These are phyloP conservation scores for Pyricularia sp. DNA, from an alignment of 2,329 filamentous ascomycete genomes.

Conservation along the genomic window DNA sequence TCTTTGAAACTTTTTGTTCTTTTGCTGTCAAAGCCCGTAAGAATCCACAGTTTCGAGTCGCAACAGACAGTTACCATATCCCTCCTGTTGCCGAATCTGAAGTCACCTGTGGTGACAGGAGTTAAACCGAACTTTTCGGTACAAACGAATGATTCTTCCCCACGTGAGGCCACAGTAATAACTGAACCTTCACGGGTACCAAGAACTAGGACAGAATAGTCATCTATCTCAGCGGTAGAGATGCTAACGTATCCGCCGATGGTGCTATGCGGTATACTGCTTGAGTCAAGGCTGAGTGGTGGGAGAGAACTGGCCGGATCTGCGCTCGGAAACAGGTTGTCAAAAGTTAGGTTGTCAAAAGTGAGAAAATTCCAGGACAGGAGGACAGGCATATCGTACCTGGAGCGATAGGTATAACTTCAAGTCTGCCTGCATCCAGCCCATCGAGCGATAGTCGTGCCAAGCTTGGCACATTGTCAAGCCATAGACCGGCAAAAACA, in stretches of 20 bases:
- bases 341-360: not conserved
- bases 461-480: slow-evolving; percentile 22
- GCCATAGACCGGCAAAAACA: slow-evolving; percentile 25
- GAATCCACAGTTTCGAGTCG: slow-evolving; percentile 34
- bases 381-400: slow-evolving; percentile 13
- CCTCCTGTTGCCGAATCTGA: slow-evolving; percentile 9
- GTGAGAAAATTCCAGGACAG: not conserved
- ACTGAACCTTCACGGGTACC: slow-evolving; percentile 46
- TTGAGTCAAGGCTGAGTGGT: not conserved
- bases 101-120: slow-evolving; percentile 12
- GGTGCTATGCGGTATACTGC: not conserved
- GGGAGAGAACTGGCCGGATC: not conserved
- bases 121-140: slow-evolving; percentile 17
- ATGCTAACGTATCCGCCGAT: slow-evolving; percentile 24
- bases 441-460: slow-evolving; percentile 16
- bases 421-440: not conserved
- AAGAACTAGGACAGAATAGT: slow-evolving; percentile 22
- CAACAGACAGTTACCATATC: slow-evolving; percentile 34
- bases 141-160: slow-evolving; percentile 13
- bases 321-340: not conserved
- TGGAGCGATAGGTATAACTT: slow-evolving; percentile 11
- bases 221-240: slow-evolving; percentile 13
- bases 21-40: slow-evolving; percentile 25
- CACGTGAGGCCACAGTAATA: slow-evolving; percentile 24
- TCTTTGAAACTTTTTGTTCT: slow-evolving; percentile 22